Evolutionary conservation across 2,329 filamentous ascomycete species (phyloP).

Genomic region (Monascus ruber): DNA sequence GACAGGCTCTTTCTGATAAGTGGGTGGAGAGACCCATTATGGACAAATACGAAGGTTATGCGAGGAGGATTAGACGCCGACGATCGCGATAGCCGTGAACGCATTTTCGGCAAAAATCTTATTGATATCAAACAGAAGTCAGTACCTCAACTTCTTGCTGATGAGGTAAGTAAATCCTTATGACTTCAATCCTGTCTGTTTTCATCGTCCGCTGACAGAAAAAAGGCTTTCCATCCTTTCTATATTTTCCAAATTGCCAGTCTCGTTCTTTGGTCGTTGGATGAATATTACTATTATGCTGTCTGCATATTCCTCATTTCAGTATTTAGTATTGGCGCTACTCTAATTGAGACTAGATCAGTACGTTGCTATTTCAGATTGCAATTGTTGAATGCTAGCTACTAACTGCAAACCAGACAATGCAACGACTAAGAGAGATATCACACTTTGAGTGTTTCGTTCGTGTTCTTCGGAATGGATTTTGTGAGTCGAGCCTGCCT

Average conservation of each 20-base stretch:
- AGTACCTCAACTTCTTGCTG: constrained; percentile 67
- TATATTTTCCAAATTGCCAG: constrained; percentile 97
- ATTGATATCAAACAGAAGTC: constrained; percentile 93
- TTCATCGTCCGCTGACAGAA: constrained; percentile 3
- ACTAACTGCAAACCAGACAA: constrained; percentile 48
- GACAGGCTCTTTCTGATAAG: constrained; percentile 80
- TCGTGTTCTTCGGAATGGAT: constrained; percentile 82
- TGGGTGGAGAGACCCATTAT: constrained; percentile 88
- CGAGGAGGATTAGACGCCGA: constrained; percentile 76
- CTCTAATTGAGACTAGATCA: constrained; percentile 77
- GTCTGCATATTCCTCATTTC: constrained; percentile 92
- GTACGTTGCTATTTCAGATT: constrained; percentile 35
- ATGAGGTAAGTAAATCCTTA: constrained; percentile 52
- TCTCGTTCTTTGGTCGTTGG: constrained; percentile 84
- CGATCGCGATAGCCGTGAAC: constrained; percentile 69
- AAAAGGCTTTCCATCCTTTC: constrained; percentile 82
- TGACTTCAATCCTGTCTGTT: neutral
- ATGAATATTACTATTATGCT: constrained; percentile 97
- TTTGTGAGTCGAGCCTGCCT: constrained; percentile 50
- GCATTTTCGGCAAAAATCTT: constrained; percentile 78
- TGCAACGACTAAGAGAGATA: constrained; percentile 80
- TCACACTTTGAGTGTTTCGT: constrained; percentile 94
- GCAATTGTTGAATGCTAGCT: constrained; percentile 4
- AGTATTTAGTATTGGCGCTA: constrained; percentile 78
- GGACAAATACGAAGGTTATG: constrained; percentile 66